phyloP scores from a whole-genome alignment of 1,284 basidiomycete species.

The Ustilago curta region DNA sequence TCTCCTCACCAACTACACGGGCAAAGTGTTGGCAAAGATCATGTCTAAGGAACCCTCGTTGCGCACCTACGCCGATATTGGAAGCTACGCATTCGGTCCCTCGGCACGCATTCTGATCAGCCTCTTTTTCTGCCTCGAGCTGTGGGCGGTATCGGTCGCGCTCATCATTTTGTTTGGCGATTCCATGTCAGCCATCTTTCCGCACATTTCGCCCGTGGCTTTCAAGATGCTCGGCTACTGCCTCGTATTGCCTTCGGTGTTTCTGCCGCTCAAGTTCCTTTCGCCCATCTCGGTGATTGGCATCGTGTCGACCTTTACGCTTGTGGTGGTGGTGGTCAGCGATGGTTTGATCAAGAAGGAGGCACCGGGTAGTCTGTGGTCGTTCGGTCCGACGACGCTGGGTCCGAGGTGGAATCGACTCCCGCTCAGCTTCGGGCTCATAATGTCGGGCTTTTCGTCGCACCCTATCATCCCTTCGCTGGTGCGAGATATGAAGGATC shows the following conservation, averaged over 20 bases:
- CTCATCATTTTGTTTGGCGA: conserved; percentile 67
- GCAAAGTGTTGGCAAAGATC: conserved; percentile 67
- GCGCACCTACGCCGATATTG: conserved; percentile 67
- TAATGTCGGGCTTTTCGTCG: conserved; percentile 97
- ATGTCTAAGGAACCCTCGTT: conserved; percentile 62
- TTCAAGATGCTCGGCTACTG: conserved; percentile 62
- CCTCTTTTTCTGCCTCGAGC: conserved; percentile 65
- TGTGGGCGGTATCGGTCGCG: conserved; percentile 65
- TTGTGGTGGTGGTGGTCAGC: conserved; percentile 82
- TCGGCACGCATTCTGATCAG: conserved; percentile 60
- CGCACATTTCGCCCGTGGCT: conserved; percentile 30
- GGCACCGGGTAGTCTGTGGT: conserved; percentile 84
- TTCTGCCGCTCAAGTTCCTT: conserved; percentile 61
- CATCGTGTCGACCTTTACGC: conserved; percentile 72
- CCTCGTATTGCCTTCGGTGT: conserved; percentile 61
- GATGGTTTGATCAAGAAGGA: conserved; percentile 85
- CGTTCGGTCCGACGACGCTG: conserved; percentile 79
- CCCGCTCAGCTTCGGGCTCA: conserved; percentile 81
- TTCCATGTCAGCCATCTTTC: conserved; percentile 55
- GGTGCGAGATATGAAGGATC: conserved; percentile 89
- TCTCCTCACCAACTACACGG: conserved; percentile 65
- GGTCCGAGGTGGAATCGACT: conserved; percentile 74
- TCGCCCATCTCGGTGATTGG: conserved; percentile 65
- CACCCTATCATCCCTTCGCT: conserved; percentile 92
- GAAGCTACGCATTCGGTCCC: conserved; percentile 65